Percentiles rank a stretch among this genome's conserved stretches.
Evolutionary conservation across 108 stramenopile species (phyloP).

Genomic region (Schizochytrium sp.): DNA sequence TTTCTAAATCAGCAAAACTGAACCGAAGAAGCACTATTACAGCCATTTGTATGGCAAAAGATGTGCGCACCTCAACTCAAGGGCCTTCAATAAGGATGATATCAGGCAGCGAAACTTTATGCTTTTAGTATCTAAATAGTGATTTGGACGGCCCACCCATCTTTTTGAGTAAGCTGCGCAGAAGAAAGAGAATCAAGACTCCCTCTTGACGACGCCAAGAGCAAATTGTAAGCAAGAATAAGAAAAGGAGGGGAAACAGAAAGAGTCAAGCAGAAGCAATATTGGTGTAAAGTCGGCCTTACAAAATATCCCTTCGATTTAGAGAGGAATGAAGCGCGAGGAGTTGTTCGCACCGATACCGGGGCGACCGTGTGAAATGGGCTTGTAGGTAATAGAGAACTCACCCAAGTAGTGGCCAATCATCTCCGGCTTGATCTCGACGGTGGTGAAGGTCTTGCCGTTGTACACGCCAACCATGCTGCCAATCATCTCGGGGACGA

Average conservation of each 20-base stretch:
- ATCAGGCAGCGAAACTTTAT: too few relatives aligned
- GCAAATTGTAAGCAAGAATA: background rate
- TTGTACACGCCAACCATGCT: slow-evolving; percentile 99
- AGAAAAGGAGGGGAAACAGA: background rate
- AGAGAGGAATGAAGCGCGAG: slow-evolving; percentile 95
- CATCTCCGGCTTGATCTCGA: slow-evolving; percentile 99
- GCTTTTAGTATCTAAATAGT: too few relatives aligned
- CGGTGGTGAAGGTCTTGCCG: slow-evolving; percentile 96
- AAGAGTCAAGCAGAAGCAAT: background rate
- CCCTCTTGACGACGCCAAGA: background rate
- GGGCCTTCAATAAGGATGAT: too few relatives aligned
- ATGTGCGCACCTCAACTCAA: too few relatives aligned
- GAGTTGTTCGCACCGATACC: slow-evolving; percentile 97
- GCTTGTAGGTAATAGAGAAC: slow-evolving; percentile 99
- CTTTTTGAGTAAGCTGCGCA: too few relatives aligned
- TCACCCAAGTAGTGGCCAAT: slow-evolving; percentile 99
- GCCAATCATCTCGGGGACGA: slow-evolving; percentile 99
- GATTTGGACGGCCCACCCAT: too few relatives aligned
- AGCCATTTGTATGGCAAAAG: too few relatives aligned
- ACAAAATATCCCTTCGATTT: slow-evolving; percentile 19
- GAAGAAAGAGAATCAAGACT: too few relatives aligned
- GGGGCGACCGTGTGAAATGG: slow-evolving; percentile 96
- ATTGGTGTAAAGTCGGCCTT: background rate
- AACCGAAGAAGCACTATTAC: too few relatives aligned
- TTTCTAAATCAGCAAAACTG: too few relatives aligned